These are phyloP conservation scores for Pythium periplocum DNA, from an alignment of 352 stramenopile genomes.

Conservation along the genomic window DNA sequence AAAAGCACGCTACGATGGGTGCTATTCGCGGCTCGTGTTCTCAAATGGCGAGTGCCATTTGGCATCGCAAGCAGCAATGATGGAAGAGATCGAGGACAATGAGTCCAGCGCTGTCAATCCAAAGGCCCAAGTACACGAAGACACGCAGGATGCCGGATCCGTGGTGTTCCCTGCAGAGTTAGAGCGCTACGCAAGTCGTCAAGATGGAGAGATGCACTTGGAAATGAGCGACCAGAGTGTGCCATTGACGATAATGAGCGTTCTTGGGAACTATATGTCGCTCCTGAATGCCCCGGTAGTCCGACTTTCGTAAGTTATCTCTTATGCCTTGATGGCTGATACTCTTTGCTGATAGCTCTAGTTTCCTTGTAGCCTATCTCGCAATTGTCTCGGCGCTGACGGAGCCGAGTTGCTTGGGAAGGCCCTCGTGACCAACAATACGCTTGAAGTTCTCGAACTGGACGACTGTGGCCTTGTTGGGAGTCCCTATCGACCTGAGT, in stretches of 20 bases:
- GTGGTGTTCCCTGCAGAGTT: neutral
- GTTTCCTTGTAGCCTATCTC: constrained; percentile 2
- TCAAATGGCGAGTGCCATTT: neutral
- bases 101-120: too few relatives aligned
- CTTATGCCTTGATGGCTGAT: neutral
- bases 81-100: too few relatives aligned
- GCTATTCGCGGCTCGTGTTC: neutral
- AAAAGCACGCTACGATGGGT: constrained; percentile 10
- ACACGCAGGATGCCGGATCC: neutral
- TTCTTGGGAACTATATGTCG: constrained; percentile 3
- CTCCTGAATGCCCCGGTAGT: constrained; percentile 14
- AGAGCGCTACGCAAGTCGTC: neutral
- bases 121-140: neutral
- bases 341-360: neutral
- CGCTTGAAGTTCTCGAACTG: constrained; percentile 51
- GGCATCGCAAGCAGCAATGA: neutral
- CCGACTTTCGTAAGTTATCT: constrained; percentile 11
- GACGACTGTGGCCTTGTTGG: constrained; percentile 44
- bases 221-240: constrained; percentile 9
- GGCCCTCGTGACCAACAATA: constrained; percentile 61
- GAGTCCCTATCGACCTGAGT: constrained; percentile 42
- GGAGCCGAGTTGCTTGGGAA: constrained; percentile 36
- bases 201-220: neutral
- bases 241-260: neutral
- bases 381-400: constrained; percentile 35